These are phyloP conservation scores for Xylaria scruposa DNA, from an alignment of 495 filamentous ascomycete species.

Conservation along the genomic window DNA sequence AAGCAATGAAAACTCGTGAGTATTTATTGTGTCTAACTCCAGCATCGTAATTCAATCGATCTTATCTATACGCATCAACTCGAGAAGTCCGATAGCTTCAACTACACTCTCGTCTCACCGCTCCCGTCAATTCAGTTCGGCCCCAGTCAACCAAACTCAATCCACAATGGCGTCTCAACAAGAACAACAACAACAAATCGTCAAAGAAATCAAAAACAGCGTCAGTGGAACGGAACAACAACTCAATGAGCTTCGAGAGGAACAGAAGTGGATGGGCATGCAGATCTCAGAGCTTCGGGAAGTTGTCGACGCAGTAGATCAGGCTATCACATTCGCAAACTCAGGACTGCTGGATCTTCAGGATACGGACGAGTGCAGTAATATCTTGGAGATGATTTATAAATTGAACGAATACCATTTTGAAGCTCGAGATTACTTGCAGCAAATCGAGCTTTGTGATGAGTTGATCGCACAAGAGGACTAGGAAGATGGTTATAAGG, in stretches of 20 bases:
- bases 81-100: not conserved
- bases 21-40: not conserved
- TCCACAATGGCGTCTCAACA: not conserved
- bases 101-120: not conserved
- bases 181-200: not conserved
- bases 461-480: not conserved
- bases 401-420: not conserved
- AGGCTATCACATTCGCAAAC: not conserved
- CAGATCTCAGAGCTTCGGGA: not conserved
- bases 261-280: not conserved
- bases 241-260: not conserved
- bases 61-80: not conserved
- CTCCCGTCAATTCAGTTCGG: not conserved
- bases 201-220: not conserved
- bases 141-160: not conserved
- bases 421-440: not conserved
- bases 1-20: not conserved
- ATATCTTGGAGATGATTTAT: not conserved
- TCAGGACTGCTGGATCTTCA: not conserved
- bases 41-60: not conserved
- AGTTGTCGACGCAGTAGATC: not conserved
- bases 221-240: not conserved
- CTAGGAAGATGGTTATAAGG: not conserved
- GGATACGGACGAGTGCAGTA: not conserved
- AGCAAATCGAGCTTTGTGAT: not conserved